phyloP scores from a whole-genome alignment of 2,329 filamentous ascomycete genomes.

The Paraconiothyrium brasiliense region DNA sequence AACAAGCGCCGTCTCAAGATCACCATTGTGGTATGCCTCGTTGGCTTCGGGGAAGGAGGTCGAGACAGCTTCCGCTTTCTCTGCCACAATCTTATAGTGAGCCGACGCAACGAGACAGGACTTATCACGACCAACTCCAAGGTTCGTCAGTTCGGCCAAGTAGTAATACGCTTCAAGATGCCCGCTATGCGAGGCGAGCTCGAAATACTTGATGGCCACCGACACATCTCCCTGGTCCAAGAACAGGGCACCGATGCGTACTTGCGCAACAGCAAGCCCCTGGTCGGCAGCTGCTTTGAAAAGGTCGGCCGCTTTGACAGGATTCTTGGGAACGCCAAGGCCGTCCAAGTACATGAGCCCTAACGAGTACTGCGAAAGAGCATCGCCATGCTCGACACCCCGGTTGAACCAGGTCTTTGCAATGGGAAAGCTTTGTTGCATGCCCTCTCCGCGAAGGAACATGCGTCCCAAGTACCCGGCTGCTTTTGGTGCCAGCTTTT shows the following conservation, averaged over 20 bases:
- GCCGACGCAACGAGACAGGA: constrained; percentile 79
- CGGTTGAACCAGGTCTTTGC: constrained; percentile 86
- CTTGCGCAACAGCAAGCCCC: constrained; percentile 81
- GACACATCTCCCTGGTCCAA: constrained; percentile 87
- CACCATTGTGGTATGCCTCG: constrained; percentile 79
- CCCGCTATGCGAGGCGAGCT: constrained; percentile 81
- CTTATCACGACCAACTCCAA: constrained; percentile 81
- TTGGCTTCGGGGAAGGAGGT: constrained; percentile 87
- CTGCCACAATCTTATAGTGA: constrained; percentile 88
- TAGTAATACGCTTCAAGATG: constrained; percentile 93
- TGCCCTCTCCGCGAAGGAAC: constrained; percentile 87
- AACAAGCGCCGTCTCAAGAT: constrained; percentile 81
- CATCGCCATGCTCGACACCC: constrained; percentile 77
- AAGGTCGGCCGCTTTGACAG: constrained; percentile 75
- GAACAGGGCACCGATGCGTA: constrained; percentile 83
- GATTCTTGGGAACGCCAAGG: constrained; percentile 74
- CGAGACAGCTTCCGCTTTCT: constrained; percentile 87
- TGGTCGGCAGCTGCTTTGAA: constrained; percentile 84
- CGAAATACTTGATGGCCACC: constrained; percentile 85
- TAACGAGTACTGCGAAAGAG: constrained; percentile 84
- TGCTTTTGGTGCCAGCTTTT: constrained; percentile 82
- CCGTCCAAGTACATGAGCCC: constrained; percentile 86
- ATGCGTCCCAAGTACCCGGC: constrained; percentile 89
- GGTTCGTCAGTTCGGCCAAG: constrained; percentile 84
- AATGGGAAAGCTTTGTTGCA: constrained; percentile 78